Conservation (phyloP, 2,329 filamentous ascomycete genomes). For the Fusarium setosum region DNA sequence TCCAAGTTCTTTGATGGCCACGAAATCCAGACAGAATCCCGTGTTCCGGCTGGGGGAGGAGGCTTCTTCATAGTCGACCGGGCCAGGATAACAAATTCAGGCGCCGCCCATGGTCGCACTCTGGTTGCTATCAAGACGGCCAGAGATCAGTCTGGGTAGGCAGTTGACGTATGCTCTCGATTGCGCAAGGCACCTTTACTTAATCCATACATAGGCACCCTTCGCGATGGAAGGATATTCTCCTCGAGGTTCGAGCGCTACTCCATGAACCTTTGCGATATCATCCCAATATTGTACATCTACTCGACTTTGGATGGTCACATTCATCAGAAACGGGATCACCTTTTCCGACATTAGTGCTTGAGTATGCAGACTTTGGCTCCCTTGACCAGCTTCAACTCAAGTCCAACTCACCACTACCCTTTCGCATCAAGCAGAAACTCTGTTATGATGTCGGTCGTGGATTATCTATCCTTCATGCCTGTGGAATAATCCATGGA, state of each 20-base stretch:
- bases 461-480: constrained; percentile 3
- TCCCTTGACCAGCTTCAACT: background rate
- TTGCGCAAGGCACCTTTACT: background rate
- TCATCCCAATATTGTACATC: constrained; percentile 1
- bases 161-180: background rate
- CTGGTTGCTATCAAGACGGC: constrained; percentile 6
- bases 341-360: background rate
- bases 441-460: constrained; percentile 2
- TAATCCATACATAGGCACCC: background rate
- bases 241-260: constrained; percentile 2
- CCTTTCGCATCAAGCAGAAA: constrained; percentile 3
- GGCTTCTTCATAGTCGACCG: constrained; percentile 6
- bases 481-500: constrained; percentile 1
- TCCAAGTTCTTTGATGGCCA: constrained; percentile 8
- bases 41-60: background rate
- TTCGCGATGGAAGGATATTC: constrained; percentile 4
- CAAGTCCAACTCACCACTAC: background rate
- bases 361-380: constrained; percentile 1
- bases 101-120: background rate
- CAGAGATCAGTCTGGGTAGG: background rate
- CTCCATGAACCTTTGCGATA: constrained; percentile 1
- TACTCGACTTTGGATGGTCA: constrained; percentile 2
- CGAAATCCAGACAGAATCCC: background rate
- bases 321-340: constrained; percentile 1
- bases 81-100: background rate